These are phyloP conservation scores for Litsea cubeba DNA, from an alignment of 164 flowering plant species.

Conservation along the genomic window DNA sequence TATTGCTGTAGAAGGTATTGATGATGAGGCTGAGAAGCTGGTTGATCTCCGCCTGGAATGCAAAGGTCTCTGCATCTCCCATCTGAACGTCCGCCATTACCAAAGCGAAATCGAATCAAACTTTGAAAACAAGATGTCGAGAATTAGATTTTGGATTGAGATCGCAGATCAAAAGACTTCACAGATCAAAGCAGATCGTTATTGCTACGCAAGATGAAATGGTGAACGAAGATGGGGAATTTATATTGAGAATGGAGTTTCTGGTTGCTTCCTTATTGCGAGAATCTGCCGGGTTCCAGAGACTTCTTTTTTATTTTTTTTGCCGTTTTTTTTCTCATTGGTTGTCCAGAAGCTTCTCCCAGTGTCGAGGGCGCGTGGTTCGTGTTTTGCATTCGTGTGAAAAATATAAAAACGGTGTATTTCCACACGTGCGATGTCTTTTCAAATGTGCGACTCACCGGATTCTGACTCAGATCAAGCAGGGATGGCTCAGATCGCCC, in stretches of 20 bases:
- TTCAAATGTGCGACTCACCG: no score
- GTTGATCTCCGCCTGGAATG: constrained; percentile 25
- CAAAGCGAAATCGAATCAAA: no score
- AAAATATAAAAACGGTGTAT: no score
- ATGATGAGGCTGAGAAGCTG: constrained; percentile 22
- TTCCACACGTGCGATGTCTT: no score
- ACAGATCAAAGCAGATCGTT: no score
- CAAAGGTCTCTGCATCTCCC: constrained; percentile 17
- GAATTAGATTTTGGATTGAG: background rate
- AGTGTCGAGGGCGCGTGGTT: no score
- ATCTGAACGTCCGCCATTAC: constrained; percentile 17
- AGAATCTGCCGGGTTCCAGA: background rate
- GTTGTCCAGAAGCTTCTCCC: constrained; percentile 9
- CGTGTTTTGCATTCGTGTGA: no score
- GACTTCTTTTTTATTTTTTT: background rate
- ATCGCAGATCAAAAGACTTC: background rate
- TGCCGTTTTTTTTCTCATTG: background rate
- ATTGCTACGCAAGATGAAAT: background rate
- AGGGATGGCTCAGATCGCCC: no score
- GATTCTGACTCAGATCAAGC: no score
- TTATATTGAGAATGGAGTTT: background rate
- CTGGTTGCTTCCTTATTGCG: background rate
- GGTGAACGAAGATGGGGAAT: background rate
- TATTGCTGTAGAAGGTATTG: constrained; percentile 24
- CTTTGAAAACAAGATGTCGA: background rate